Evolutionary conservation across 257 asterid species (phyloP), one percentile per base, ranked within the genome.

Genomic region (Parsonsia alboflavescens): DNA sequence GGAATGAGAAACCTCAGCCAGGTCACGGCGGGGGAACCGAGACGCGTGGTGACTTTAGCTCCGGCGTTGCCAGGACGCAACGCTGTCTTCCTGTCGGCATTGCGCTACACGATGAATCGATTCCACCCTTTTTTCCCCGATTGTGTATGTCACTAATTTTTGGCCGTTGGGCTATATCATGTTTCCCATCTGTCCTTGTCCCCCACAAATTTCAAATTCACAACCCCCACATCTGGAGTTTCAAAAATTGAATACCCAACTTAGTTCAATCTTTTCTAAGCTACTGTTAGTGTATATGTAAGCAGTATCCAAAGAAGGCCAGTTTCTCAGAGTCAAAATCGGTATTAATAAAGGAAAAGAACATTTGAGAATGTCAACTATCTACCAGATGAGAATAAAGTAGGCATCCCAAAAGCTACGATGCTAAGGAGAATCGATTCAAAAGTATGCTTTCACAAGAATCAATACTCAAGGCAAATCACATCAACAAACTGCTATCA

Each of bases 11-110:
- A 28, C 61, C 62, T 45, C 45, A 41, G 57, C 24, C 13, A 45
- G 72, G 12, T 68, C 39, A 41, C n/a, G 26, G 53, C 72, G 78
- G 28, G 72, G 6, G 54, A 75, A 62, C 58, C 74, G 54, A 75
- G 77, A 65, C 58, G 80, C 80, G 80, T 75, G 83, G 83, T 42
- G 57, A 73, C 58, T 26, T 61, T 69, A 39, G 79, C 44, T 66
- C 30, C 41, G 53, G 36, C 44, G 76, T 72, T 36, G 39, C 78
- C 80, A 22, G 61, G 80, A 71, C 75, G 80, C 24, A 48, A 80
- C 78, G 78, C 72, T 75, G 75, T 68, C 59, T 33, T 36, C 22
- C 15, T 78, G 78, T 76, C 53, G 54, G 62, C 39, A 1, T 48
- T 22, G 75, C 68, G 41, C 81, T 16, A 12, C 24, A 33, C 24